These are phyloP conservation scores for Claviceps fusiformis DNA, from an alignment of 2,329 filamentous ascomycete species.

Conservation along the genomic window DNA sequence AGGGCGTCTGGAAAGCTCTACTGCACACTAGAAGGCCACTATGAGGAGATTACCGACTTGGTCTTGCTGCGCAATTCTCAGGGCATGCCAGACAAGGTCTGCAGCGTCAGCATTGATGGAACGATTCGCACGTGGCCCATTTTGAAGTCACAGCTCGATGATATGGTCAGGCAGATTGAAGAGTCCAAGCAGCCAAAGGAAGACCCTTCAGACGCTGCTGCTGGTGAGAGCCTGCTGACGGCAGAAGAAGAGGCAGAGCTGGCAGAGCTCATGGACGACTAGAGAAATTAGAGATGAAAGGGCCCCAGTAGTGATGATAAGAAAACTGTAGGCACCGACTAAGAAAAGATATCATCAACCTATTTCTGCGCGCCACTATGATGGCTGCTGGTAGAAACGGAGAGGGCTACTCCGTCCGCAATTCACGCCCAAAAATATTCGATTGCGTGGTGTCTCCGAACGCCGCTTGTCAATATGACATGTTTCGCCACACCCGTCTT, in stretches of 20 bases:
- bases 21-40: constrained; percentile 71
- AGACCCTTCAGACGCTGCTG: constrained; percentile 30
- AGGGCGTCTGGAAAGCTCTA: constrained; percentile 55
- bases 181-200: constrained; percentile 32
- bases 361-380: background rate
- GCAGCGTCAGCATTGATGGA: constrained; percentile 80
- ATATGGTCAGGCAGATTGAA: constrained; percentile 29
- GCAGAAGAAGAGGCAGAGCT: constrained; percentile 88
- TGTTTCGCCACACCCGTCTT: background rate
- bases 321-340: background rate
- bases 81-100: constrained; percentile 34
- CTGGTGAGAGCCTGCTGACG: constrained; percentile 47
- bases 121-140: constrained; percentile 80
- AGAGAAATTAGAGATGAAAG: background rate
- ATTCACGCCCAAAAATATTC: background rate
- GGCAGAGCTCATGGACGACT: constrained; percentile 76
- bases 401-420: background rate
- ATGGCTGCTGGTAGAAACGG: background rate
- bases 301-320: background rate
- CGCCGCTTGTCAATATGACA: background rate
- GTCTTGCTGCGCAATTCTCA: constrained; percentile 38
- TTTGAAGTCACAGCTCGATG: constrained; percentile 42
- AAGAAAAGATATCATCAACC: background rate
- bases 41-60: constrained; percentile 80
- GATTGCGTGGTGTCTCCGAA: background rate